Evolutionary conservation across 2,329 filamentous ascomycete genomes (phyloP).

Genomic region (Neonectria sp.): DNA sequence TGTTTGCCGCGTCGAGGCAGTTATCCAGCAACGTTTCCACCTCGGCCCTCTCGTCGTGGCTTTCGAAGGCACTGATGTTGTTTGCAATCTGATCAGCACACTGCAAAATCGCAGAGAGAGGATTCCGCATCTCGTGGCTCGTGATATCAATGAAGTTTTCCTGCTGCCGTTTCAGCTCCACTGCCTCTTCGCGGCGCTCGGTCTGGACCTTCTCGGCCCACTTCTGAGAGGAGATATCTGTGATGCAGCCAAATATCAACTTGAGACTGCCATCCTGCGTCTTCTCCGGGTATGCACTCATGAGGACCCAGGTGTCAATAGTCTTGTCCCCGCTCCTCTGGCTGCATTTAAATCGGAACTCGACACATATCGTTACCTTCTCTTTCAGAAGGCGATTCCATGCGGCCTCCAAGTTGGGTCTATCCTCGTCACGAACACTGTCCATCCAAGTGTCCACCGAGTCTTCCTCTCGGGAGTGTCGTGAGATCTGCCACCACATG

Average conservation of each 20-base stretch:
- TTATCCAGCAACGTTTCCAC: constrained; percentile 66
- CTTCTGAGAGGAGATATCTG: constrained; percentile 89
- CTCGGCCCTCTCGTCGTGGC: constrained; percentile 57
- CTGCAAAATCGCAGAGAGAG: constrained; percentile 81
- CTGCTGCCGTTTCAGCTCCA: constrained; percentile 82
- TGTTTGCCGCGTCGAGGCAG: constrained; percentile 83
- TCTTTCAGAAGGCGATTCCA: constrained; percentile 76
- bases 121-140: constrained; percentile 84
- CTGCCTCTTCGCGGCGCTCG: constrained; percentile 82
- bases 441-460: constrained; percentile 80
- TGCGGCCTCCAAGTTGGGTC: constrained; percentile 68
- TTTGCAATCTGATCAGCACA: constrained; percentile 80
- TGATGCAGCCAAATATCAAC: constrained; percentile 85
- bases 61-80: constrained; percentile 62
- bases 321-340: constrained; percentile 73
- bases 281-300: constrained; percentile 83
- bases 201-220: constrained; percentile 87
- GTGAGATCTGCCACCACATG: constrained; percentile 81
- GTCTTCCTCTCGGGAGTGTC: constrained; percentile 72
- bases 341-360: constrained; percentile 82
- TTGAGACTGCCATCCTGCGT: constrained; percentile 75
- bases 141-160: constrained; percentile 83
- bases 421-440: constrained; percentile 78
- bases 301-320: constrained; percentile 82
- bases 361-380: constrained; percentile 76